Evolutionary conservation across 2,329 filamentous ascomycete species (phyloP).

Genomic region (Elsinoe arachidis): DNA sequence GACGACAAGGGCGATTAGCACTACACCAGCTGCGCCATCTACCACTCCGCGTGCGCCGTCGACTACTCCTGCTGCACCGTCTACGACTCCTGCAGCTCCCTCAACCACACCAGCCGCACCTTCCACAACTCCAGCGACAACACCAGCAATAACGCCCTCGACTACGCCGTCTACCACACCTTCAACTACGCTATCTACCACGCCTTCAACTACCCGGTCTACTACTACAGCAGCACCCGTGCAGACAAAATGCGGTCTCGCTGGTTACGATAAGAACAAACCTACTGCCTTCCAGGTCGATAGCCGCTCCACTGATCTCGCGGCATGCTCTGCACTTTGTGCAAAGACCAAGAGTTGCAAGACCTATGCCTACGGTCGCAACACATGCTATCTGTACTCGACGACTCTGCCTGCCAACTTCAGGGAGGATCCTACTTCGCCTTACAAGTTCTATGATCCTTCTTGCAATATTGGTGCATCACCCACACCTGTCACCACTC

Average conservation of each 20-base stretch:
- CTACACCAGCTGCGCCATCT: neutral
- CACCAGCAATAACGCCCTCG: neutral
- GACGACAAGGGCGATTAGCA: neutral
- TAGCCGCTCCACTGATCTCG: neutral
- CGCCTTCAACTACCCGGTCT: neutral
- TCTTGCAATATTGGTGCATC: neutral
- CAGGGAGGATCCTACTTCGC: neutral
- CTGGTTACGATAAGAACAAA: neutral
- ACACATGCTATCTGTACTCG: neutral
- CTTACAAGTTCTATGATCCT: neutral
- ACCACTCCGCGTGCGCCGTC: neutral
- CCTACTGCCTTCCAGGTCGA: neutral
- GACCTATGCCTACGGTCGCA: neutral
- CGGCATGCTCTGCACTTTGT: neutral
- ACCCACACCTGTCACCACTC: neutral
- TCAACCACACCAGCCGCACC: neutral
- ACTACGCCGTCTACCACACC: neutral
- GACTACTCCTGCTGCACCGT: neutral
- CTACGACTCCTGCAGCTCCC: neutral
- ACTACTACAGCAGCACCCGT: neutral
- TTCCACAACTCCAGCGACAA: neutral
- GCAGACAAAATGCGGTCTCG: neutral
- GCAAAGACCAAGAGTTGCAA: neutral
- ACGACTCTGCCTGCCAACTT: neutral
- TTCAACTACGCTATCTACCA: neutral